These are phyloP conservation scores for Chernovozyma aurita DNA, from an alignment of 1,139 yeast species.

Conservation along the genomic window DNA sequence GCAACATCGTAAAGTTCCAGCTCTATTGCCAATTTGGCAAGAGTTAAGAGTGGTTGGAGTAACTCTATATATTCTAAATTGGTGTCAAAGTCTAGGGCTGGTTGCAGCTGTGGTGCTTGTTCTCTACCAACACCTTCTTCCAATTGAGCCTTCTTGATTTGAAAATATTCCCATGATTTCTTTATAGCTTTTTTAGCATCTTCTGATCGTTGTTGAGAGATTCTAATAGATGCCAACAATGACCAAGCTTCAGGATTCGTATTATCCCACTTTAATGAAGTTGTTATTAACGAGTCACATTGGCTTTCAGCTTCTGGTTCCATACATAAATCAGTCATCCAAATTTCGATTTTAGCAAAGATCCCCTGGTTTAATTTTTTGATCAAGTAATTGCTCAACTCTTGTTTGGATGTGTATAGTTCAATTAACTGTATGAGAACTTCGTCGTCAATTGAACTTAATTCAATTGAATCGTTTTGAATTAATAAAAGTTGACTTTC, in stretches of 20 bases:
- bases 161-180: slow-evolving; percentile 73
- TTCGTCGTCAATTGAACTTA: slow-evolving; percentile 17
- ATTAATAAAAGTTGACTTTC: slow-evolving; percentile 34
- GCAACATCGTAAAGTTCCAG: slow-evolving; percentile 67
- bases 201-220: slow-evolving; percentile 72
- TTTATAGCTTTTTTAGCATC: slow-evolving; percentile 71
- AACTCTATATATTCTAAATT: slow-evolving; percentile 57
- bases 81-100: slow-evolving; percentile 27
- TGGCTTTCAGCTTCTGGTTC: slow-evolving; percentile 78
- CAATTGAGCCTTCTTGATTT: slow-evolving; percentile 42
- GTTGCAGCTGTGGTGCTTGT: slow-evolving; percentile 14
- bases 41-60: slow-evolving; percentile 62
- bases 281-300: slow-evolving; percentile 70
- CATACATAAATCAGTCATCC: slow-evolving; percentile 99
- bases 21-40: slow-evolving; percentile 74
- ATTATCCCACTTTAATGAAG: slow-evolving; percentile 58
- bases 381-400: slow-evolving; percentile 35
- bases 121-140: slow-evolving; percentile 36
- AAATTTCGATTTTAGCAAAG: slow-evolving; percentile 85
- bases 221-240: slow-evolving; percentile 79
- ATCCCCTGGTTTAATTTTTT: slow-evolving; percentile 68
- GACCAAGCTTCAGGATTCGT: slow-evolving; percentile 78
- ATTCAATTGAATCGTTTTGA: slow-evolving; percentile 18
- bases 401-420: slow-evolving; percentile 25
- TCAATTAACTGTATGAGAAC: slow-evolving; percentile 19